A percentile compares a stretch with the other conserved stretches of the same genome.
Conservation (phyloP, 2,329 filamentous ascomycete genomes). For the Nemania bipapillata region DNA sequence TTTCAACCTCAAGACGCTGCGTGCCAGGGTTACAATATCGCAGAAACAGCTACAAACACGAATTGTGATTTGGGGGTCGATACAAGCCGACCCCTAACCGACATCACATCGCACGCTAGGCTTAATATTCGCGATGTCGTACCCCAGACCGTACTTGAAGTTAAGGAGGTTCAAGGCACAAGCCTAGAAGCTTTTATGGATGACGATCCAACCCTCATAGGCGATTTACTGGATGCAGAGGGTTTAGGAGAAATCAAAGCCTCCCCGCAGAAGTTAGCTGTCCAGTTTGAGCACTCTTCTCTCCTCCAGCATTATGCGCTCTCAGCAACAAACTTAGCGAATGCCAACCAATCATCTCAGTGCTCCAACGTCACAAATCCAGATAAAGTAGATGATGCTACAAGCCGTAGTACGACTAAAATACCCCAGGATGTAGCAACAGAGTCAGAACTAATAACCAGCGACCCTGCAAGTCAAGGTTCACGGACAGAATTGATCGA, state of each 20-base stretch:
- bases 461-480: background rate
- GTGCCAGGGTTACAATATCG: background rate
- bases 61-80: background rate
- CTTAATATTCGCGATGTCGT: conserved; percentile 7
- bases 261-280: background rate
- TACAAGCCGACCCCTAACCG: background rate
- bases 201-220: conserved; percentile 43
- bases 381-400: background rate
- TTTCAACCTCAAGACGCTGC: background rate
- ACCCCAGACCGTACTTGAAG: conserved; percentile 28
- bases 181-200: conserved; percentile 31
- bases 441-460: background rate
- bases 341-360: conserved; percentile 1
- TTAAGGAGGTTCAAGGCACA: background rate
- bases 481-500: background rate
- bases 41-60: background rate
- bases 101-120: conserved; percentile 19
- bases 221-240: conserved; percentile 40
- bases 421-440: background rate
- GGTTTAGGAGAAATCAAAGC: background rate
- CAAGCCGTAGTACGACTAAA: background rate
- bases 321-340: conserved; percentile 17
- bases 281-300: background rate
- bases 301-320: conserved; percentile 23
- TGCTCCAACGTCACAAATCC: background rate